Base-by-base conservation (phyloP, 371 early-diverging fungal genomes). In the Smittium mucronatum region DNA sequence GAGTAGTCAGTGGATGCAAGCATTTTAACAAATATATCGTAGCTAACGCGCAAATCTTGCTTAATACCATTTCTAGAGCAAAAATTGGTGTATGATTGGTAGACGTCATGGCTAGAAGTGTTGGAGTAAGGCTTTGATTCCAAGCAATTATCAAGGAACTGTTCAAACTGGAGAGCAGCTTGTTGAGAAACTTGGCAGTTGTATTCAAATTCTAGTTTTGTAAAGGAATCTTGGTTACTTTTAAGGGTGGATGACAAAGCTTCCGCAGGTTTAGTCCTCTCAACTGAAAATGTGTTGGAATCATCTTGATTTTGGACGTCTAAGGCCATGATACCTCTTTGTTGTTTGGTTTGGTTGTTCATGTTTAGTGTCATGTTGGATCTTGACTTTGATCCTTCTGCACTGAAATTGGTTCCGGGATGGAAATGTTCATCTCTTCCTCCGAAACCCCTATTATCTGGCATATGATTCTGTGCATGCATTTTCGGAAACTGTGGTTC, bases 81-180 rank as follows among this genome's bases (percentile, higher is more conserved):
- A 58, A 80, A 79, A 69, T 67, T 74, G 61, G 61, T 70, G 75
- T 79, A 79, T 57, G 78, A 71, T 29, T 63, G 58, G n/a, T 71
- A 76, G 8, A 64, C 16, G 35, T 69, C 21, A 74, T 75, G 0
- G 67, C 60, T 28, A 67, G 65, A 36, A 76, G 70, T 34, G 71
- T 74, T 17, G 71, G 79, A 75, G 30, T 79, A 79, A 21, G 79
- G 79, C 71, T 79, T 79, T 69, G 78, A 75, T 60, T 79, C 79
- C 15, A 78, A 61, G 68, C 79, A 79, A 69, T 77, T 75, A 67
- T 79, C 79, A 2, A 71, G 73, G 75, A 79, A 79, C 35, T 69
- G 70, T n/a, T 78, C 75, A 65, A 79, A 79, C 11, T 69, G 2
- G 26, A 28, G 11, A 8, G 69, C 69, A 2, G 60, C 47, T 11